phyloP scores from a whole-genome alignment of 495 filamentous ascomycete species.

The Daldinia loculata region DNA sequence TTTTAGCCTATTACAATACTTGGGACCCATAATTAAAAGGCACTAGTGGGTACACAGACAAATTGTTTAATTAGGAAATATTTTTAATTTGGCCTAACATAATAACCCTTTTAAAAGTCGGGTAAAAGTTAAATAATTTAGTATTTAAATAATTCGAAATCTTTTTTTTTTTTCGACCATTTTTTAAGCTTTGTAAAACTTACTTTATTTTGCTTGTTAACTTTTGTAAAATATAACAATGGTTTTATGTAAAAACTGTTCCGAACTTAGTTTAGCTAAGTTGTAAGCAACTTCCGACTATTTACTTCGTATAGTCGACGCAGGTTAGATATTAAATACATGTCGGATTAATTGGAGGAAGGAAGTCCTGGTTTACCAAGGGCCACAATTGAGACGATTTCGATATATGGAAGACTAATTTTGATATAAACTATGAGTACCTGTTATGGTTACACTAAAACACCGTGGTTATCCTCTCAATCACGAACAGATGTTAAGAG shows the following conservation, averaged over 20 bases:
- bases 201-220: neutral
- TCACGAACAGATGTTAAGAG: neutral
- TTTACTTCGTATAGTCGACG: neutral
- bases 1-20: too few species aligned
- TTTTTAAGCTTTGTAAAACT: neutral
- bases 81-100: too few species aligned
- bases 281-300: neutral
- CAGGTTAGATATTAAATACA: neutral
- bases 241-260: neutral
- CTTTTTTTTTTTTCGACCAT: neutral
- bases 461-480: neutral
- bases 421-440: neutral
- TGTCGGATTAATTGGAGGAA: neutral
- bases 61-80: too few species aligned
- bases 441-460: neutral
- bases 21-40: too few species aligned
- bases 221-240: neutral
- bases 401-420: neutral
- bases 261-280: neutral
- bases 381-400: neutral
- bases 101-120: too few species aligned
- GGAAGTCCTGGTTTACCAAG: neutral
- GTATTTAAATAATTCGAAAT: neutral
- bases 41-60: too few species aligned
- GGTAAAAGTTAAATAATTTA: too few species aligned